These are phyloP conservation scores for Botrytis squamosa DNA, from an alignment of 2,329 filamentous ascomycete genomes.

Conservation along the genomic window DNA sequence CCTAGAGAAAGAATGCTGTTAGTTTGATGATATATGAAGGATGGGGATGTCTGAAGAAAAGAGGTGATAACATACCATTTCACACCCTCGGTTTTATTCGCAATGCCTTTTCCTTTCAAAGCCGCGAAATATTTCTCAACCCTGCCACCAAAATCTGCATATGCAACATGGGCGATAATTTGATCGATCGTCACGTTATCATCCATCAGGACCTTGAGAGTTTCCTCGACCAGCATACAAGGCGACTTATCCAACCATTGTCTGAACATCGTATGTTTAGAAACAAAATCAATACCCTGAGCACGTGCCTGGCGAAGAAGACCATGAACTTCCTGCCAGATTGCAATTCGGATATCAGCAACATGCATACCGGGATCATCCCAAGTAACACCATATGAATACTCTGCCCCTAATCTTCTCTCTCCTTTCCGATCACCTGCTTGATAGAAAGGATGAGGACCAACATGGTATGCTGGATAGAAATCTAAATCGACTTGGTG, in stretches of 20 bases:
- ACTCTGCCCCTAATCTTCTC: slow-evolving; percentile 10
- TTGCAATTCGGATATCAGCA: slow-evolving; percentile 25
- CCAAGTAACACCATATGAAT: slow-evolving; percentile 35
- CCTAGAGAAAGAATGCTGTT: slow-evolving; percentile 13
- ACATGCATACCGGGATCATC: slow-evolving; percentile 29
- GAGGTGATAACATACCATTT: slow-evolving; percentile 25
- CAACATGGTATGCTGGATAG: slow-evolving; percentile 33
- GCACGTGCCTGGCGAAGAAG: slow-evolving; percentile 25
- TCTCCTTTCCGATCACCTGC: slow-evolving; percentile 24
- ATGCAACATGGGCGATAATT: slow-evolving; percentile 28
- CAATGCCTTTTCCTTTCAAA: neutral
- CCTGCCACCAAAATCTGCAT: slow-evolving; percentile 9
- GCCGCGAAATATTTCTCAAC: slow-evolving; percentile 9
- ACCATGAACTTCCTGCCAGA: slow-evolving; percentile 31
- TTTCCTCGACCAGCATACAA: slow-evolving; percentile 30
- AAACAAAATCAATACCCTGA: slow-evolving; percentile 30
- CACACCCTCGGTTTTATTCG: slow-evolving; percentile 21
- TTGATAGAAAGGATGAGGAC: neutral
- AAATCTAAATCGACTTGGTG: slow-evolving; percentile 33
- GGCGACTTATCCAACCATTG: slow-evolving; percentile 34
- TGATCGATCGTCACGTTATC: neutral
- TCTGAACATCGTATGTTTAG: slow-evolving; percentile 27
- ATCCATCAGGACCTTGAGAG: slow-evolving; percentile 25
- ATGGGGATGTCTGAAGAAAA: neutral
- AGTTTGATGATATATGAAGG: neutral